Base-by-base conservation (phyloP, 352 stramenopile genomes). In the Pythium periplocum region DNA sequence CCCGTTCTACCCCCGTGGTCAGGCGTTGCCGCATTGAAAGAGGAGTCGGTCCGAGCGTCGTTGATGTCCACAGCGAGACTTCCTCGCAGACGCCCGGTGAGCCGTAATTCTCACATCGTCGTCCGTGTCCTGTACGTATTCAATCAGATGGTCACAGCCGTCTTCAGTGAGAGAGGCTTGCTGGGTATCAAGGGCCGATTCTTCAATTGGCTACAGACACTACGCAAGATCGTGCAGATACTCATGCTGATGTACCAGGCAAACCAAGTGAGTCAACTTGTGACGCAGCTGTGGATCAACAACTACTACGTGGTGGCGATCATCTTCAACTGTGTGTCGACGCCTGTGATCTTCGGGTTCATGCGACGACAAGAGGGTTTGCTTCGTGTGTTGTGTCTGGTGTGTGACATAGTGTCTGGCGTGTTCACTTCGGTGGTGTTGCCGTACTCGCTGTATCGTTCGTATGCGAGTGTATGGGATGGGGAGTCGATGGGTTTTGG, bases 261-360 rank as follows among this genome's bases (percentile, higher is more conserved):
- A 7, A 10, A 9, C 30, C 45, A 36, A 6, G 17, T 51, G 12
- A 39, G 45, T 17, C 17, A 10, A 11, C 17, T 38, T 32, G 45
- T 51, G 6, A 11, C 45, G 8, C 30, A n/a, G 7, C 26, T n/a
- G 45, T 30, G 33, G 12, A 39, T 51, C 30, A 51, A 51, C n/a
- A n/a, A 36, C 6, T 35, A 5, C 4, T 35, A n/a, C 6, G 8
- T 51, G 6, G 12, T 39, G 6, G 30, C 17, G 8, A 39, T 51
- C 45, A 38, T 51, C 17, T 51, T 51, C 45, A 51, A 51, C 45
- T 51, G 45, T 30, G 6, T 51, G 30, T 51, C 45, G 45, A 35
- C 32, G 10, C 45, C 45, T 8, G 1, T 51, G 7, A 51, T 51
- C 17, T 32, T 38, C 6, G 10, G n/a, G 31, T 51, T 34, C 33